Conservation (phyloP, 352 stramenopile species). For the Globisporangium abappressorium region DNA sequence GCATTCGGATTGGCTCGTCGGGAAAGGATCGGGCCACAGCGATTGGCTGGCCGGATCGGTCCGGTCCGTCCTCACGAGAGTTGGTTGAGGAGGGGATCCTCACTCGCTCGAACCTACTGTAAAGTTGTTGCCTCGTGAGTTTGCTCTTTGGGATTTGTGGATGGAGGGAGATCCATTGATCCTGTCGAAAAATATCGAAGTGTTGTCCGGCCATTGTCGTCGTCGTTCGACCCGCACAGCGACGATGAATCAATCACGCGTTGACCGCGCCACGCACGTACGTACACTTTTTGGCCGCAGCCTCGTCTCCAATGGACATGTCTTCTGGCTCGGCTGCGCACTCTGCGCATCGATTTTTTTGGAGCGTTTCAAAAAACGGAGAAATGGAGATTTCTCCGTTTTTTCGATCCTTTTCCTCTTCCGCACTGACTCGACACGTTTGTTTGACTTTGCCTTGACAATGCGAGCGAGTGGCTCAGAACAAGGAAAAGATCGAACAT, state of each 20-base stretch:
- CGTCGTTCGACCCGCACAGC: neutral
- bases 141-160: conserved; percentile 6
- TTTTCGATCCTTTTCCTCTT: conserved; percentile 1
- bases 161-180: neutral
- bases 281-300: neutral
- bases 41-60: conserved; percentile 4
- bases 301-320: conserved; percentile 3
- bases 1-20: conserved; percentile 4
- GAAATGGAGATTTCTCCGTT: neutral
- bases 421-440: neutral
- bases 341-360: conserved; percentile 10
- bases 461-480: neutral
- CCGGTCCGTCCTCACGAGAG: neutral
- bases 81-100: neutral
- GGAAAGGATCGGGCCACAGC: neutral
- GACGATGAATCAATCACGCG: neutral
- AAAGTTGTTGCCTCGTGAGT: neutral
- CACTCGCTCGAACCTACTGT: neutral
- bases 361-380: conserved; percentile 4
- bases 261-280: neutral
- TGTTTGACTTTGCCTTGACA: neutral
- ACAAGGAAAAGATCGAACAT: neutral
- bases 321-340: neutral
- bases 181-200: conserved; percentile 16
- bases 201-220: neutral